Base-by-base conservation (phyloP, 345 rosid genomes). In the Melastoma malabathricum region DNA sequence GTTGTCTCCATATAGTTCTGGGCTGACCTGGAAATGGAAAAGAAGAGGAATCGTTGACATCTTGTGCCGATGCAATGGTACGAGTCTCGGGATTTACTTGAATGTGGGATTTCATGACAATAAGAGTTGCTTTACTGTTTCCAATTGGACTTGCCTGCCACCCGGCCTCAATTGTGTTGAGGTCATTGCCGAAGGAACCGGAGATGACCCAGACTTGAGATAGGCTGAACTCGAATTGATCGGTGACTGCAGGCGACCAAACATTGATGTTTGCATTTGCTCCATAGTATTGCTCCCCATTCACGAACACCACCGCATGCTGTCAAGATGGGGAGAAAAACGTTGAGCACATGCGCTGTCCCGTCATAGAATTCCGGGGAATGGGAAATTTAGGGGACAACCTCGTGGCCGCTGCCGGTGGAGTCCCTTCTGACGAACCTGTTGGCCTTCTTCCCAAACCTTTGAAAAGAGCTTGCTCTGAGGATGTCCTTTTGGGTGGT, bases 131-230 rank as follows among this genome's bases (percentile, higher is more conserved):
- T 31, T 22, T 34, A 34, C 0, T 34, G 12, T 34, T 34, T 22
- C 25, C 25, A 1, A 22, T 49, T 12, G 46, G 18, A 62, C 60
- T 4, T 72, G 76, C 98, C 90, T 92, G 98, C 98, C 98, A 92
- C 48, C 98, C 98, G 54, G 97, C 97, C 82, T 92, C 98, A 57
- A 92, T 87, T 53, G 98, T 87, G 52, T 92, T 92, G 5, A 92
- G 82, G 69, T 92, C 98, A 66, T 84, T 63, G 48, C 89, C 86
- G 60, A 92, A 92, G 0, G 96, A 87, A 46, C 98, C 98, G 18
- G 98, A 92, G 59, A 92, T 87, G 46, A 87, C 76, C 98, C 98
- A 92, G 45, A 92, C 67, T 51, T 92, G 98, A 18, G 97, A 92
- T 59, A 92, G 64, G 62, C 97, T 87, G 67, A 92, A 92, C 61